These are phyloP conservation scores for Paxillus involutus DNA, from an alignment of 768 basidiomycete genomes.

Conservation along the genomic window DNA sequence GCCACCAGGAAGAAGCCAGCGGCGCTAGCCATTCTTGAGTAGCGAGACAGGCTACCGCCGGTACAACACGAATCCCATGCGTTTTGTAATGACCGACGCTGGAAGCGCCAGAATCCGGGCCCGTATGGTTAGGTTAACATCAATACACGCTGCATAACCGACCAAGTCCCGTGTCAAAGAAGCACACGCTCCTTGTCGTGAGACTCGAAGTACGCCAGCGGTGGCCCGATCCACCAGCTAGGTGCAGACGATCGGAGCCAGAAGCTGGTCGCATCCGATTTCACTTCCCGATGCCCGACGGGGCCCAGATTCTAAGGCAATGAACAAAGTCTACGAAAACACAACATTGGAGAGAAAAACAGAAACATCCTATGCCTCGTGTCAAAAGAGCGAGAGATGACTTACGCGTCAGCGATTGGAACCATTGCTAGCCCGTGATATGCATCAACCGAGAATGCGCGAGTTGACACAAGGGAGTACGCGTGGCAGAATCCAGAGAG, in stretches of 20 bases:
- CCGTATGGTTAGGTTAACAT: too few species aligned
- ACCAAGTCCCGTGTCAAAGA: background rate
- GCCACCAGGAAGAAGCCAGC: background rate
- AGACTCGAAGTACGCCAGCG: background rate
- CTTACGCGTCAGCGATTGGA: slow-evolving; percentile 81
- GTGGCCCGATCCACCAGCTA: background rate
- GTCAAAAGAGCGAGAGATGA: slow-evolving; percentile 13
- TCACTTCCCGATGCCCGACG: slow-evolving; percentile 16
- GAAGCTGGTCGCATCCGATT: background rate
- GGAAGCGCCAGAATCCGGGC: too few species aligned
- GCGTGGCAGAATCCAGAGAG: slow-evolving; percentile 32
- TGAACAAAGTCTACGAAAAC: background rate
- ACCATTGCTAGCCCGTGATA: slow-evolving; percentile 83
- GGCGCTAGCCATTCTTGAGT: background rate
- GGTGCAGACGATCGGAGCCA: background rate
- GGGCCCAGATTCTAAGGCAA: background rate
- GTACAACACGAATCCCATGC: background rate
- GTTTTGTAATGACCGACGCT: too few species aligned
- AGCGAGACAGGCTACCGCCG: background rate
- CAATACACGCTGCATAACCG: background rate
- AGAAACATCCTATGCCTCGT: slow-evolving; percentile 2
- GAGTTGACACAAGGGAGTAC: slow-evolving; percentile 70
- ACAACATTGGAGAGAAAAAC: too few species aligned
- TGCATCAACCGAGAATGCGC: slow-evolving; percentile 81
- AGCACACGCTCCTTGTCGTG: background rate